Base-by-base conservation (phyloP, 1,139 yeast species). In the Magnusiomyces fungicola region DNA sequence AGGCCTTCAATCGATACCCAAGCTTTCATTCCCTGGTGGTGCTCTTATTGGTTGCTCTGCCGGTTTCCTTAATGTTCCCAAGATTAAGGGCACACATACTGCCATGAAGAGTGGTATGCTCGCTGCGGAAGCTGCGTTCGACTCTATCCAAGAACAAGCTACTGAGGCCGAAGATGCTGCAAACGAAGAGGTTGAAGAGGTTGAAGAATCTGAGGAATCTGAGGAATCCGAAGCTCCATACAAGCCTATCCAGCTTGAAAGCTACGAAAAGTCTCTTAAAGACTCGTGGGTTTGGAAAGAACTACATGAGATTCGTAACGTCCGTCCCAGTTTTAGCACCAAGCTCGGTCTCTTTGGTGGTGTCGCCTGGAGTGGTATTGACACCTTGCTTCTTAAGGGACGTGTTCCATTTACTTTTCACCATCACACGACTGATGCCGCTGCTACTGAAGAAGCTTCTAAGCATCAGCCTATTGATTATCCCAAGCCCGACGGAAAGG, bases 41-140 rank as follows among this genome's bases (percentile, higher is more conserved):
- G 81, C 89, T 5, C 71, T 92, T 25, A 92, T 92, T 39, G 98
- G 98, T 30, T 94, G 96, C 55, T 72, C 94, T 48, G 98, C 98
- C 7, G 98, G 98, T 0, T 90, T 92, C 66, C 78, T 92, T 76
- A 92, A 92, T 65, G 97, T 92, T 43, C 97, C 98, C 43, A 92
- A 92, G 66, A 85, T 92, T 61, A 92, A 92, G 69, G 98, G 98
- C n/a, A 83, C 97, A 0, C 98, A 92, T 65, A 90, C 97, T 0
- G 97, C 98, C 2, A 85, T 92, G 79, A 92, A 90, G 66, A 76
- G 94, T 10, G 98, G 97, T 34, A 83, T 92, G 75, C 69, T 92
- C 29, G 98, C 97, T 2, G 98, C 97, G 1, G 97, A 92, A 61
- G 66, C 78, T 24, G 84, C 89, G 38, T 88, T 73, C 60, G 75